A percentile compares a stretch with the other conserved stretches of the same genome.
phyloP scores from a whole-genome alignment of 345 rosid genomes.

The Aquilaria sinensis region DNA sequence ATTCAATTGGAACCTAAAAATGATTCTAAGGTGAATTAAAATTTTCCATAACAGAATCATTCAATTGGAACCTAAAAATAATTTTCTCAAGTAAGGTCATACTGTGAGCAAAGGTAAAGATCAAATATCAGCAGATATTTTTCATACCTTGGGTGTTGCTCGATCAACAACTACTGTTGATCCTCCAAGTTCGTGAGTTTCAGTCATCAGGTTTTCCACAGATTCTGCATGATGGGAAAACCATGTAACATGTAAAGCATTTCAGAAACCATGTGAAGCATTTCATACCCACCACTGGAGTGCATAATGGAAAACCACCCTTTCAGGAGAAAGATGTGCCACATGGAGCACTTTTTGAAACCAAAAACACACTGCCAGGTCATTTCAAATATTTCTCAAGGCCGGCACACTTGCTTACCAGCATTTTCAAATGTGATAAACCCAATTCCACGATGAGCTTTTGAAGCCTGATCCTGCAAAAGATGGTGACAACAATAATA shows the following conservation, averaged over 20 bases:
- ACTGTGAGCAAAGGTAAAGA: background rate
- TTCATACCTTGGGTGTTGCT: constrained; percentile 85
- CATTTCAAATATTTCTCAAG: too few relatives aligned
- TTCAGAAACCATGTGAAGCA: too few relatives aligned
- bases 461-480: constrained; percentile 75
- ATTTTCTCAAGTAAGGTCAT: background rate
- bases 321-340: too few relatives aligned
- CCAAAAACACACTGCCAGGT: too few relatives aligned
- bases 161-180: constrained; percentile 86
- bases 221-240: constrained; percentile 43
- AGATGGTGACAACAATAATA: constrained; percentile 9
- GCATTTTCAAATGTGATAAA: constrained; percentile 82
- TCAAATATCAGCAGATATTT: background rate
- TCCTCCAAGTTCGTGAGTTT: constrained; percentile 93
- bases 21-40: constrained; percentile 1
- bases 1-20: background rate
- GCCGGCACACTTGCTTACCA: constrained; percentile 35
- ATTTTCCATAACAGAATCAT: background rate
- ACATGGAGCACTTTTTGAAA: too few relatives aligned
- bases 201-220: constrained; percentile 86
- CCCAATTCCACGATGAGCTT: constrained; percentile 92
- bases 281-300: too few relatives aligned
- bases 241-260: background rate
- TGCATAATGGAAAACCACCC: too few relatives aligned
- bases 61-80: background rate